These are phyloP conservation scores for Metschnikowia peoriensis DNA, from an alignment of 805 yeast genomes.

Conservation along the genomic window DNA sequence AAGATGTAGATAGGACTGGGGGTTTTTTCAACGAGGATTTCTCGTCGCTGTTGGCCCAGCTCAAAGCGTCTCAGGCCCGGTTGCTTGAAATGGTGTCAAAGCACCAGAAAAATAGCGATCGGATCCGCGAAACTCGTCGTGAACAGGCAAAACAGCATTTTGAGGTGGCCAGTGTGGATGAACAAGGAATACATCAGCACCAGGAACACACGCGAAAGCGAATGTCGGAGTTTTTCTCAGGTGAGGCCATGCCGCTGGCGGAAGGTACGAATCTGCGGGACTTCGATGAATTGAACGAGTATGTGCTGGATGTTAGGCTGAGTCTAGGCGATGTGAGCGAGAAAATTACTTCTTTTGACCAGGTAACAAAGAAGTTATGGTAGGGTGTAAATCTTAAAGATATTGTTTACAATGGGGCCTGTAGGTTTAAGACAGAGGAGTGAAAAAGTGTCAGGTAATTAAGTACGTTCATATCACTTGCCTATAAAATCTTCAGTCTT, in stretches of 20 bases:
- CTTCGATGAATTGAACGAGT: conserved; percentile 49
- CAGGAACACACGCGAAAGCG: conserved; percentile 13
- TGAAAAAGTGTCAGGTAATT: too few species aligned
- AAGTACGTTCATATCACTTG: too few species aligned
- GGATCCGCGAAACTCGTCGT: conserved; percentile 17
- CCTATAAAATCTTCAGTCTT: too few species aligned
- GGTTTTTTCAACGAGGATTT: conserved; percentile 55
- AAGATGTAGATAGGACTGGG: conserved; percentile 39
- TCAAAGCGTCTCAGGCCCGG: conserved; percentile 54
- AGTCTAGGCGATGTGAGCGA: conserved; percentile 53
- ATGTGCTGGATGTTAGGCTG: conserved; percentile 47
- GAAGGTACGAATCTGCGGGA: conserved; percentile 32
- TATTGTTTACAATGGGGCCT: too few species aligned
- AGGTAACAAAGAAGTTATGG: conserved; percentile 45
- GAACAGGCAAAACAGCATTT: conserved; percentile 11
- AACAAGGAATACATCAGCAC: conserved; percentile 10
- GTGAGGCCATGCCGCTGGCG: conserved; percentile 12
- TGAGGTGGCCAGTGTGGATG: conserved; percentile 4
- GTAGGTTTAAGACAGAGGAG: too few species aligned
- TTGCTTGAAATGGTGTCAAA: conserved; percentile 33
- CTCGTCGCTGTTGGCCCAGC: conserved; percentile 46
- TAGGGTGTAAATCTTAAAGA: not conserved
- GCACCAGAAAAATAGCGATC: conserved; percentile 22
- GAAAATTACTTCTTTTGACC: conserved; percentile 48
- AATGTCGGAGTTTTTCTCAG: conserved; percentile 19